These are phyloP conservation scores for Chloris gayana DNA, from an alignment of 176 grass and related monocot genomes.

Conservation along the genomic window DNA sequence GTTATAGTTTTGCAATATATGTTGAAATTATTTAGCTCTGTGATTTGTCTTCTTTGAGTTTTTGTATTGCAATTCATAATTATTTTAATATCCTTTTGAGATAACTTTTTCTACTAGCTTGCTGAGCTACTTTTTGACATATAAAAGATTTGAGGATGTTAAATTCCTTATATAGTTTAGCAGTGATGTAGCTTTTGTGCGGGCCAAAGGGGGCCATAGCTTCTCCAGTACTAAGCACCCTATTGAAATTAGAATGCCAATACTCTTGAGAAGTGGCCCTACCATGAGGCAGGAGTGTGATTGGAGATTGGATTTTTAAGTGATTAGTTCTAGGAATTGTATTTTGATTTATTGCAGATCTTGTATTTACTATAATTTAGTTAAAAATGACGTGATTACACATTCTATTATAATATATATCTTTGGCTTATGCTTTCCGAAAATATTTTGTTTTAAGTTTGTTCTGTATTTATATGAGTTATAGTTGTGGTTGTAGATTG, in stretches of 20 bases:
- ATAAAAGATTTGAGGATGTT: neutral
- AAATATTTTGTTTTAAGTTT: constrained; percentile 18
- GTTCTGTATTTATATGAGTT: constrained; percentile 30
- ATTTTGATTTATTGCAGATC: constrained; percentile 14
- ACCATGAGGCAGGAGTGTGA: constrained; percentile 9
- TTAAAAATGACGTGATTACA: constrained; percentile 25
- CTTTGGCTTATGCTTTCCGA: neutral
- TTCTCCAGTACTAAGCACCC: neutral
- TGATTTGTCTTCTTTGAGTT: neutral
- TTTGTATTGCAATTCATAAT: constrained; percentile 20
- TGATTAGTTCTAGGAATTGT: neutral
- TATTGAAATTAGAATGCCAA: neutral
- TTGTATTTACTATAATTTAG: neutral
- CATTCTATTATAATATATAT: constrained; percentile 26
- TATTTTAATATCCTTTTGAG: neutral
- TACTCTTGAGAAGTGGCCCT: neutral
- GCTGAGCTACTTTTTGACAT: neutral
- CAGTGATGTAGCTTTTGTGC: neutral
- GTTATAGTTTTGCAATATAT: neutral
- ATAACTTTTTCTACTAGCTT: constrained; percentile 4
- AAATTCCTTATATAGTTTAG: constrained; percentile 25
- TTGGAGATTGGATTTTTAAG: neutral
- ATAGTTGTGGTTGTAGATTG: constrained; percentile 3
- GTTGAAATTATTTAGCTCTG: neutral
- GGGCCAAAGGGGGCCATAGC: neutral